Percentiles rank a stretch among this genome's conserved stretches.
Conservation (phyloP, 768 basidiomycete species). For the Tylopilus balloui region DNA sequence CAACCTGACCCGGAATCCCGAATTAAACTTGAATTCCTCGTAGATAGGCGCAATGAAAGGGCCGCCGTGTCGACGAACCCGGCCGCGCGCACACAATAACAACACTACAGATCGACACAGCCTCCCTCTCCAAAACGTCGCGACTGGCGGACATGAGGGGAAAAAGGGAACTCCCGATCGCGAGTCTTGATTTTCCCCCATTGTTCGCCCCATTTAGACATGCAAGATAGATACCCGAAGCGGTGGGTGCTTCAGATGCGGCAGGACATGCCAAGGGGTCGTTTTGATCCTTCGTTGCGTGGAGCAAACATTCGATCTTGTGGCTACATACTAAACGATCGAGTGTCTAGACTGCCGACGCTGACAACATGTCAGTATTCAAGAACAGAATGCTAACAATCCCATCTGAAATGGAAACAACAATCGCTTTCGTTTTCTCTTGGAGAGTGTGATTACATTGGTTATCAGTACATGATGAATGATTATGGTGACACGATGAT, state of each 20-base stretch:
- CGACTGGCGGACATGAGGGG: too few relatives aligned
- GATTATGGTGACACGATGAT: neutral
- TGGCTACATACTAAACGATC: too few relatives aligned
- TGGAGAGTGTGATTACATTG: neutral
- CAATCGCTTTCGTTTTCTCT: neutral
- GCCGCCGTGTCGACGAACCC: too few relatives aligned
- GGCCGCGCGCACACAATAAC: neutral
- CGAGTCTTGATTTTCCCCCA: too few relatives aligned
- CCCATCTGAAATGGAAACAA: neutral
- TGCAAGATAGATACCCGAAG: neutral
- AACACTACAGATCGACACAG: neutral
- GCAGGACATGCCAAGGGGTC: neutral
- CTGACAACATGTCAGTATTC: neutral
- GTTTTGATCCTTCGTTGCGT: too few relatives aligned
- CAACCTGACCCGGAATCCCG: too few relatives aligned
- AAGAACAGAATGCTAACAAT: neutral
- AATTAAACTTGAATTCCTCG: too few relatives aligned
- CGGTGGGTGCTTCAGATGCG: neutral
- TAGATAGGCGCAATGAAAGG: too few relatives aligned
- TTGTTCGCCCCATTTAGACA: conserved; percentile 4
- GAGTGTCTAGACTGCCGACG: too few relatives aligned
- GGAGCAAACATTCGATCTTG: too few relatives aligned
- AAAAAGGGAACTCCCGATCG: too few relatives aligned
- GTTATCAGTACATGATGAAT: conserved; percentile 7
- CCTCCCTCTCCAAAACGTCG: too few relatives aligned